Evolutionary conservation across 805 yeast genomes (phyloP).

Genomic region (Pichia kluyveri): DNA sequence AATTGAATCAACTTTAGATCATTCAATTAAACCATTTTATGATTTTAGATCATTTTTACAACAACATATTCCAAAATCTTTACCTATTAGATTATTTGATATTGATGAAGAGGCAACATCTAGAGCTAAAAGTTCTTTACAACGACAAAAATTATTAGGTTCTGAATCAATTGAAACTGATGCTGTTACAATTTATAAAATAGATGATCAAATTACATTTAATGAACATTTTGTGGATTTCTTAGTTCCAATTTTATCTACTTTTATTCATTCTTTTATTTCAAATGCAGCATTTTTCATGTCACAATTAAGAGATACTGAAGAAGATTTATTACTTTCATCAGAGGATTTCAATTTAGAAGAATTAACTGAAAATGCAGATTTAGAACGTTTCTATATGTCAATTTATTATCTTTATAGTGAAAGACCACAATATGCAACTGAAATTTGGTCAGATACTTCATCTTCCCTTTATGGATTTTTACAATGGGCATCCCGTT

Average conservation of each 20-base stretch:
- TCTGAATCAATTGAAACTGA: conserved; percentile 25
- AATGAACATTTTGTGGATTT: conserved; percentile 25
- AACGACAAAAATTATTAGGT: conserved; percentile 19
- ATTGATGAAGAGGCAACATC: conserved; percentile 34
- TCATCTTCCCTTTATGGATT: conserved; percentile 69
- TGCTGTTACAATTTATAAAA: conserved; percentile 18
- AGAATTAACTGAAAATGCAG: conserved; percentile 64
- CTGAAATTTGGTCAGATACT: conserved; percentile 60
- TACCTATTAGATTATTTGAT: conserved; percentile 45
- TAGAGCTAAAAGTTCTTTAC: conserved; percentile 22
- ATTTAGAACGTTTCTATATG: conserved; percentile 79
- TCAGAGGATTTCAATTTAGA: conserved; percentile 47
- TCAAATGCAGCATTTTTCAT: conserved; percentile 57
- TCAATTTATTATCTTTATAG: conserved; percentile 62
- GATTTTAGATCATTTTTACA: conserved; percentile 62
- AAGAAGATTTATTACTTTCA: conserved; percentile 62
- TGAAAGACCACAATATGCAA: conserved; percentile 48
- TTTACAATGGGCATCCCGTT: conserved; percentile 77
- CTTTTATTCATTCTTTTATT: conserved; percentile 47
- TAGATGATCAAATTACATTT: conserved; percentile 14
- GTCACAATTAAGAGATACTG: conserved; percentile 60
- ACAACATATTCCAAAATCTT: conserved; percentile 50
- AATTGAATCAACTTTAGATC: conserved; percentile 8
- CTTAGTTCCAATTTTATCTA: conserved; percentile 36
- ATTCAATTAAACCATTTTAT: conserved; percentile 31